Percentiles rank a stretch among this genome's conserved stretches.
phyloP scores from a whole-genome alignment of 2,329 filamentous ascomycete genomes.

The Metarhizium humberi region DNA sequence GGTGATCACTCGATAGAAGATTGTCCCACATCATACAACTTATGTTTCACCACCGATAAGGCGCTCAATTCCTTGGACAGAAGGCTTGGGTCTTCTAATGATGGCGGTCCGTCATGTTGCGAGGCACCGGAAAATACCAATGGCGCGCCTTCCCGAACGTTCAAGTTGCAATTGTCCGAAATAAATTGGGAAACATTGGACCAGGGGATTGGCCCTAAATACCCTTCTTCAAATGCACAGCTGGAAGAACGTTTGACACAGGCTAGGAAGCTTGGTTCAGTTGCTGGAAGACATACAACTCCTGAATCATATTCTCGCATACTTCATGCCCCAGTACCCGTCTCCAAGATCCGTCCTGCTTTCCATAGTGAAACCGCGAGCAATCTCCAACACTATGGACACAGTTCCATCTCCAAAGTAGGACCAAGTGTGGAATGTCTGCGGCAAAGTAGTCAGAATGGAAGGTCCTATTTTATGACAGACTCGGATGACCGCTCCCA shows the following conservation, averaged over 20 bases:
- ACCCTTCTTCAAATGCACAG: background rate
- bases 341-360: conserved; percentile 10
- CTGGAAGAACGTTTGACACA: background rate
- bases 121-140: background rate
- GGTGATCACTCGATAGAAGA: background rate
- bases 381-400: conserved; percentile 1
- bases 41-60: background rate
- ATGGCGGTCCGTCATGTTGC: background rate
- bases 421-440: background rate
- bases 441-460: background rate
- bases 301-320: conserved; percentile 1
- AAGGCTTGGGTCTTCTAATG: background rate
- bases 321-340: conserved; percentile 9
- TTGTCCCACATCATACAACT: background rate
- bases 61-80: background rate
- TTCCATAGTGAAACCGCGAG: conserved; percentile 1
- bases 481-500: background rate
- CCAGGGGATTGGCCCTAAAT: background rate
- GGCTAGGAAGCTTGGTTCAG: background rate
- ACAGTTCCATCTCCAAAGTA: conserved; percentile 6
- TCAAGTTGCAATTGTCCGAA: background rate
- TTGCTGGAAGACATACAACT: background rate
- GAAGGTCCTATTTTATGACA: background rate
- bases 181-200: background rate
- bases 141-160: too few relatives aligned